A percentile compares a stretch with the other conserved stretches of the same genome.
Evolutionary conservation across 2,329 filamentous ascomycete species (phyloP).

Genomic region (Nigrospora sphaerica): DNA sequence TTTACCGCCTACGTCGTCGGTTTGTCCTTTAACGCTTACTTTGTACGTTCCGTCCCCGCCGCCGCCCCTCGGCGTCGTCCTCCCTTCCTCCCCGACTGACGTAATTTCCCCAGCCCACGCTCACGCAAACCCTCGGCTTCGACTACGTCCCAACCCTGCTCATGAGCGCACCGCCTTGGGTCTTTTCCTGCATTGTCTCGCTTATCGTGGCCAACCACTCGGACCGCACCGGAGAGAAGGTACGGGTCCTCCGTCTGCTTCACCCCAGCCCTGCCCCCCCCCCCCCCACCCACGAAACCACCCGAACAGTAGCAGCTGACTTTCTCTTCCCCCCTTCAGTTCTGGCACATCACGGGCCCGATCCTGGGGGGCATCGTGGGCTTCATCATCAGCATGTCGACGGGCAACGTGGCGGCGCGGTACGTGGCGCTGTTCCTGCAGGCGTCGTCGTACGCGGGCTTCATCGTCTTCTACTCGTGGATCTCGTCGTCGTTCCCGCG

Average conservation of each 20-base stretch:
- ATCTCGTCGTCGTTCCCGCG: conserved; percentile 51
- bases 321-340: conserved; percentile 26
- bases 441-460: conserved; percentile 49
- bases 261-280: too few relatives aligned
- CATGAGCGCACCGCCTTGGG: conserved; percentile 51
- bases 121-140: conserved; percentile 47
- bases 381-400: conserved; percentile 55
- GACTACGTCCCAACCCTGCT: conserved; percentile 43
- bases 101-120: conserved; percentile 28
- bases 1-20: conserved; percentile 56
- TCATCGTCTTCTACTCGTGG: conserved; percentile 53
- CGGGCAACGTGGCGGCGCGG: conserved; percentile 45
- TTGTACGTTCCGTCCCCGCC: conserved; percentile 24
- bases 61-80: background rate
- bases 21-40: conserved; percentile 51
- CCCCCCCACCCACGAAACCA: too few relatives aligned
- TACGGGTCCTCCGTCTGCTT: conserved; percentile 10
- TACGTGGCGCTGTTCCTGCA: conserved; percentile 56
- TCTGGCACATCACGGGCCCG: conserved; percentile 50
- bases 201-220: conserved; percentile 48
- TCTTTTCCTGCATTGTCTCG: conserved; percentile 51
- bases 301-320: background rate
- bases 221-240: conserved; percentile 46
- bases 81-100: conserved; percentile 8
- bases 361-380: conserved; percentile 46